Conservation (phyloP, 345 rosid genomes). For the Moringa oleifera region DNA sequence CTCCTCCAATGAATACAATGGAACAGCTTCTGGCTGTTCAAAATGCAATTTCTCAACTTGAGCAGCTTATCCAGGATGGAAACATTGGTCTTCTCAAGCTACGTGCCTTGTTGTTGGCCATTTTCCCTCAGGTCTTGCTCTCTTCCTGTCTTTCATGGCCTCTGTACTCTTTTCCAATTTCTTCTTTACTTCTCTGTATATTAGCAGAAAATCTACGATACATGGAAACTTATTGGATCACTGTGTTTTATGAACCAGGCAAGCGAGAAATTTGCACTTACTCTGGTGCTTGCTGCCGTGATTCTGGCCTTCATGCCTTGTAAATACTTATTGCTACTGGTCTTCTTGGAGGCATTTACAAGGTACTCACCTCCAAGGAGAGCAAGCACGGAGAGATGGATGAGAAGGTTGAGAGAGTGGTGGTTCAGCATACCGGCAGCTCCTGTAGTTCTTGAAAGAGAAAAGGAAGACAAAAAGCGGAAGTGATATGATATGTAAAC, state of each 20-base stretch:
- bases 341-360: slow-evolving; percentile 69
- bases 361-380: slow-evolving; percentile 71
- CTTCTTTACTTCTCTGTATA: too few species aligned
- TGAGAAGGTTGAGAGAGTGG: slow-evolving; percentile 90
- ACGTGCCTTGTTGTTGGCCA: slow-evolving; percentile 63
- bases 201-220: too few species aligned
- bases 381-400: slow-evolving; percentile 62
- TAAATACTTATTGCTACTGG: slow-evolving; percentile 45
- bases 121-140: slow-evolving; percentile 66
- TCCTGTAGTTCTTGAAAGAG: slow-evolving; percentile 69
- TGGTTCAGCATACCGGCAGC: slow-evolving; percentile 99
- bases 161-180: not conserved
- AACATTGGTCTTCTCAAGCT: slow-evolving; percentile 80
- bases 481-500: slow-evolving; percentile 23
- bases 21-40: slow-evolving; percentile 97
- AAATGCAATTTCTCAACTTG: slow-evolving; percentile 69
- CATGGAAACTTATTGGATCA: not conserved
- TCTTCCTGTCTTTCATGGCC: not conserved
- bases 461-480: slow-evolving; percentile 66
- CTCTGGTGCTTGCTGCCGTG: slow-evolving; percentile 44
- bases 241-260: slow-evolving; percentile 44
- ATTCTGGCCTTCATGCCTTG: slow-evolving; percentile 47
- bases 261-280: slow-evolving; percentile 60
- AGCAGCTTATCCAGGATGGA: slow-evolving; percentile 77
- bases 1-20: slow-evolving; percentile 85